Conservation (phyloP, 129 eudicot genomes). For the sunflower (Helianthus annuus) region DNA sequence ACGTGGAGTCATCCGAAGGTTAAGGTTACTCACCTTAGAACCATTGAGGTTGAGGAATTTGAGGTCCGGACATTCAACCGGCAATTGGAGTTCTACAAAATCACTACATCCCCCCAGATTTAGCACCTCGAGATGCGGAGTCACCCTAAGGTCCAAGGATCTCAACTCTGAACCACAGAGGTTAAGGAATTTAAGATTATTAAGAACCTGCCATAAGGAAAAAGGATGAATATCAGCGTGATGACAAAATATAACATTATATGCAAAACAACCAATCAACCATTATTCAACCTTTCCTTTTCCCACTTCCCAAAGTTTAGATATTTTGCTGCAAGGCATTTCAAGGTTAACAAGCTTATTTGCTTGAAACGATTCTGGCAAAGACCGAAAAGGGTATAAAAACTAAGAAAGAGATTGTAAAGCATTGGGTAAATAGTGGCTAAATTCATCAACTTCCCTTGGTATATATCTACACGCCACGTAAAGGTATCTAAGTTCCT, state of each 20-base stretch:
- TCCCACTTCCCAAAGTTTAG: background rate
- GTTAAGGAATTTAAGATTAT: background rate
- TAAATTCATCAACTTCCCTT: background rate
- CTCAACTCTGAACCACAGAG: background rate
- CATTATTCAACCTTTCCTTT: slow-evolving; percentile 7
- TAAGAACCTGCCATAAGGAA: background rate
- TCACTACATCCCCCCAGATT: background rate
- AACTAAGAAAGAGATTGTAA: background rate
- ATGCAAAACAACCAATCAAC: background rate
- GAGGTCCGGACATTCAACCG: background rate
- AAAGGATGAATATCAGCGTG: background rate
- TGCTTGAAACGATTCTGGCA: background rate
- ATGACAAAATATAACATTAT: background rate
- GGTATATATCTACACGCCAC: no score
- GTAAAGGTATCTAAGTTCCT: slow-evolving; percentile 2
- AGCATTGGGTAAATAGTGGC: slow-evolving; percentile 1
- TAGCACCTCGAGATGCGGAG: background rate
- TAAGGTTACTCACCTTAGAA: background rate
- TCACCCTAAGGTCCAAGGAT: background rate
- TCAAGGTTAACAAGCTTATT: background rate
- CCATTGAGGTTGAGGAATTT: background rate
- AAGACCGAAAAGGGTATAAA: background rate
- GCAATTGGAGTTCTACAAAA: background rate
- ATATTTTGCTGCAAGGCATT: rapidly evolving
- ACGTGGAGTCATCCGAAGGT: background rate